phyloP scores from a whole-genome alignment of 306 rosid genomes.

The Dalbergia cochinchinensis region DNA sequence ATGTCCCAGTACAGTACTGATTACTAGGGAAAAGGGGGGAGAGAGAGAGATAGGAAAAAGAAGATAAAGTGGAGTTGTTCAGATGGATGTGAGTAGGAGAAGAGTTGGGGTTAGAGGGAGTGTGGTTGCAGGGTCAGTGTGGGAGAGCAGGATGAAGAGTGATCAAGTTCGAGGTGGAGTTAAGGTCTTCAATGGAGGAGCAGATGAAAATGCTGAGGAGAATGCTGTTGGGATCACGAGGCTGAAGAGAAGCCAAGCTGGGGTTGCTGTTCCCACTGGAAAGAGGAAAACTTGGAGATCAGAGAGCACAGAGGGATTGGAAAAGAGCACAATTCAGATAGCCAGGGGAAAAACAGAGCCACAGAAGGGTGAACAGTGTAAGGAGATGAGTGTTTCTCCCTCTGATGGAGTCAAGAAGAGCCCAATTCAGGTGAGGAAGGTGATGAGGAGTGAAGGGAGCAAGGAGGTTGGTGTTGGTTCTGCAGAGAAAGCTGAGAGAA shows the following conservation, averaged over 20 bases:
- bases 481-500: constrained; percentile 35
- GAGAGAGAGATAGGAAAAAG: background rate
- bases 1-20: constrained; percentile 45
- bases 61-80: background rate
- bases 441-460: constrained; percentile 54
- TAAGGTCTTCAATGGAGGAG: constrained; percentile 72
- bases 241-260: constrained; percentile 52
- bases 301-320: constrained; percentile 55
- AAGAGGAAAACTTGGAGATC: constrained; percentile 83
- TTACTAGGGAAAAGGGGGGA: constrained; percentile 24
- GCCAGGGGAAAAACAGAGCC: constrained; percentile 52
- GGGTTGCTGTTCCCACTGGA: constrained; percentile 47
- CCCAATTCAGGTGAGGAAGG: constrained; percentile 56
- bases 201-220: constrained; percentile 37
- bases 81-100: constrained; percentile 63
- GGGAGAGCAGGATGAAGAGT: constrained; percentile 86
- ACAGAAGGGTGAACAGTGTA: constrained; percentile 50
- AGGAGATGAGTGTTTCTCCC: constrained; percentile 47
- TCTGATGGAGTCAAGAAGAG: constrained; percentile 62
- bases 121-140: constrained; percentile 82
- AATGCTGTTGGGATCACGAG: constrained; percentile 15
- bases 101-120: constrained; percentile 51
- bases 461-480: background rate
- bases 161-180: constrained; percentile 78
- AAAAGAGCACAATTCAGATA: constrained; percentile 53